phyloP scores from a whole-genome alignment of 2,329 filamentous ascomycete species.

The Apiospora hydei region DNA sequence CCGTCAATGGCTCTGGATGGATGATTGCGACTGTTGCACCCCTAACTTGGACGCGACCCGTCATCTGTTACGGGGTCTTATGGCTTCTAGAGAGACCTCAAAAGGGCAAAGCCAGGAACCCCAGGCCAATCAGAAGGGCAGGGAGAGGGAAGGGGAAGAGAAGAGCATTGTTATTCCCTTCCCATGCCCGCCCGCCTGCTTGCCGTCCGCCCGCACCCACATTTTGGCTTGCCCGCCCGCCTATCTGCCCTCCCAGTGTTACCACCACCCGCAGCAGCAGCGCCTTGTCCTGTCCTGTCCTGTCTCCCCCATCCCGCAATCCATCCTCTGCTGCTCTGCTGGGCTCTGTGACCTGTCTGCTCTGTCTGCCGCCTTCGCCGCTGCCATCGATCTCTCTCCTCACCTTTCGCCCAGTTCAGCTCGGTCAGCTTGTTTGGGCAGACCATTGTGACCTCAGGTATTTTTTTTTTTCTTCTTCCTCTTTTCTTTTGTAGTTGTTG shows the following conservation, averaged over 20 bases:
- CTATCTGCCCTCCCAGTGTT: neutral
- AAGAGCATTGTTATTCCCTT: constrained; percentile 15
- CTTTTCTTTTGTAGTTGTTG: neutral
- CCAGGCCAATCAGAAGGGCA: neutral
- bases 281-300: neutral
- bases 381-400: neutral
- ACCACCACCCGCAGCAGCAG: neutral
- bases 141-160: neutral
- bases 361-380: constrained; percentile 4
- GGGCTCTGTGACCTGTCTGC: neutral
- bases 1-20: neutral
- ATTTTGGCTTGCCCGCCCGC: neutral
- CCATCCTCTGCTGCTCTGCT: neutral
- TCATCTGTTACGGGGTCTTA: neutral
- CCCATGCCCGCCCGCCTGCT: constrained; percentile 11
- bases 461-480: neutral
- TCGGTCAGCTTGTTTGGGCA: constrained; percentile 7
- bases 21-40: constrained; percentile 3
- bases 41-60: neutral
- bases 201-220: constrained; percentile 13
- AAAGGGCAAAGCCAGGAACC: neutral
- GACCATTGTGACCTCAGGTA: constrained; percentile 6
- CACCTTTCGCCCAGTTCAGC: constrained; percentile 4
- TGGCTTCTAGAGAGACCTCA: neutral
- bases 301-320: neutral